Percentiles rank a stretch among this genome's conserved stretches.
These are phyloP conservation scores for Pyropia yezoensis DNA, from an alignment of 23 red algal species.

Conservation along the genomic window DNA sequence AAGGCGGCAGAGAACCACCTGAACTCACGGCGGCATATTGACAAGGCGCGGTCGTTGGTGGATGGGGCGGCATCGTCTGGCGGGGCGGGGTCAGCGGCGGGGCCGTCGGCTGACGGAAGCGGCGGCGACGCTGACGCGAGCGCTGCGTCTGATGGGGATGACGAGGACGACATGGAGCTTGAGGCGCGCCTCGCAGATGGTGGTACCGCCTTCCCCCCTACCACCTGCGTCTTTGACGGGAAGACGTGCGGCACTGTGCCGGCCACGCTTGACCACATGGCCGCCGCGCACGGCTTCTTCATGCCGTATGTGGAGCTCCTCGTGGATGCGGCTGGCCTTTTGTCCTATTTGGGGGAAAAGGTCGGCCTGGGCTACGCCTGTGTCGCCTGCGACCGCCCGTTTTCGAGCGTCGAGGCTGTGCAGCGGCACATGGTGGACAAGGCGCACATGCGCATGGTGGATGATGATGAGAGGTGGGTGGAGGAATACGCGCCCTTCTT, in stretches of 20 bases:
- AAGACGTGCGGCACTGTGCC: conserved; percentile 15
- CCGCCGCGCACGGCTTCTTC: conserved; percentile 40
- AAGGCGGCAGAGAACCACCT: conserved; percentile 73
- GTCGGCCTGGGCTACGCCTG: conserved; percentile 49
- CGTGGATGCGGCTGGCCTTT: conserved; percentile 46
- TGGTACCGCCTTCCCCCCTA: background rate
- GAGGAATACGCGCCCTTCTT: conserved; percentile 67
- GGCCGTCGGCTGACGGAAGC: background rate
- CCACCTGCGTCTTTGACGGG: conserved; percentile 68
- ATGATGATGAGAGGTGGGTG: conserved; percentile 51
- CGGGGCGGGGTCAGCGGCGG: background rate
- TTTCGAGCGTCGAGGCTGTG: conserved; percentile 23
- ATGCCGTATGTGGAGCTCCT: conserved; percentile 70
- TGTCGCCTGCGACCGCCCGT: conserved; percentile 49
- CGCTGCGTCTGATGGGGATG: conserved; percentile 4
- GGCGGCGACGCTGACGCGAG: background rate
- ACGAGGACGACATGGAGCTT: conserved; percentile 17
- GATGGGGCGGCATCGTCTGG: background rate
- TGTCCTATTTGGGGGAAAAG: conserved; percentile 82
- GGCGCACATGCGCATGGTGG: conserved; percentile 65
- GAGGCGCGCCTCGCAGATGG: conserved; percentile 22
- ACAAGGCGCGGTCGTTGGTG: conserved; percentile 7
- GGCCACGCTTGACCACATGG: conserved; percentile 56
- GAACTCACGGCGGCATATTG: conserved; percentile 56
- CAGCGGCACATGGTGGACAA: conserved; percentile 77